Evolutionary conservation across 768 basidiomycete genomes (phyloP), one percentile per base, ranked within the genome.

Genomic region (Naganishia randhawae): DNA sequence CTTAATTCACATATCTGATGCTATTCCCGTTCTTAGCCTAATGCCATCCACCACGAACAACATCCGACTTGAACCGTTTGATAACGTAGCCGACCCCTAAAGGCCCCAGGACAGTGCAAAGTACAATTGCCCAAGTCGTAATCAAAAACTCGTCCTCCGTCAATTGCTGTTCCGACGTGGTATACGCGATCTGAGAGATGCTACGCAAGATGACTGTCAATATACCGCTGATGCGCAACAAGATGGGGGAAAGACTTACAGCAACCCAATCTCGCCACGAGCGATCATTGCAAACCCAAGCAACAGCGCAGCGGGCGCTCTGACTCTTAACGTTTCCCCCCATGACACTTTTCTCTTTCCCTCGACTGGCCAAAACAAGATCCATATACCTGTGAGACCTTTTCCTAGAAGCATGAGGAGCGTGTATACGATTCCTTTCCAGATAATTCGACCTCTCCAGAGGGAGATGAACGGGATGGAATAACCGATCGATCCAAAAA

Each of bases 261-360:
- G 64, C 53, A 88, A 81, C 14, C 86, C 87, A 31, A 88, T 87
- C 76, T 88, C 87, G 0, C 88, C 88, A 2, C 88, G 83, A 0
- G 87, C 84, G 39, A 88, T 84, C 84, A 88, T 85, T 0, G 86
- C 86, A 3, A 85, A 74, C 0, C 85, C 85, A 22, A 87, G 78
- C 42, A 87, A 80, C 13, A 77, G 63, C 0, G 82, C 57, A 3
- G 65, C 65, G 14, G 35, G 54, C 65, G 50, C 50, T 22, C 65
- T 66, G 31, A 52, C 10, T 45, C 53, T 53, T 37, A 53, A 22
- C 29, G 53, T 42, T 16, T 45, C n/a, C 14, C 27, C 53, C 68
- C 54, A 73, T 22, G 66, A 25, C 65, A 71, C 29, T 61, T 70
- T 57, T 54, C 67, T 66, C 67, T 71, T 53, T 50, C 65, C 22